Percentiles rank a stretch among this genome's conserved stretches.
phyloP scores from a whole-genome alignment of 176 grass and related monocot genomes.

The Saccharum officinarum region DNA sequence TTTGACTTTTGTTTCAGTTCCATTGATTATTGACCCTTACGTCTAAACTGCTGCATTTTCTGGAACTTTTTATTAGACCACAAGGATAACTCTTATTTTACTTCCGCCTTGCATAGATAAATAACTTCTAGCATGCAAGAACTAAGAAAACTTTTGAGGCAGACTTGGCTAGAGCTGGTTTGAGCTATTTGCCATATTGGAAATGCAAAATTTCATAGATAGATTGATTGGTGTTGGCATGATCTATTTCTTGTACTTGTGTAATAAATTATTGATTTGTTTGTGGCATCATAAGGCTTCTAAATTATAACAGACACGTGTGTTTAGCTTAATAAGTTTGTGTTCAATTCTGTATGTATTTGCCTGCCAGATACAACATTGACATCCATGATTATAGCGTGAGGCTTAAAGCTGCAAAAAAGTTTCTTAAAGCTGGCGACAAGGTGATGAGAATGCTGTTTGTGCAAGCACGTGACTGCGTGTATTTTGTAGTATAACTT shows the following conservation, averaged over 20 bases:
- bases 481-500: slow-evolving; percentile 8
- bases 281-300: neutral
- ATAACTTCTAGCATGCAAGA: neutral
- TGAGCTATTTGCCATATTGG: neutral
- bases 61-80: neutral
- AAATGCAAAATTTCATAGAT: neutral
- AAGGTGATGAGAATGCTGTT: slow-evolving; percentile 58
- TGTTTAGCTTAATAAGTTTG: neutral
- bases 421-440: slow-evolving; percentile 94
- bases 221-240: neutral
- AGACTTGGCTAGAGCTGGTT: neutral
- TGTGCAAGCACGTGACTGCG: neutral
- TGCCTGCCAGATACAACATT: slow-evolving; percentile 79
- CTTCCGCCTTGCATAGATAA: slow-evolving; percentile 6
- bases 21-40: neutral
- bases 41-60: neutral
- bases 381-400: slow-evolving; percentile 89
- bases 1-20: slow-evolving; percentile 3
- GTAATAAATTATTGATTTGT: slow-evolving; percentile 1
- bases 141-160: neutral
- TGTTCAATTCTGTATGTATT: slow-evolving; percentile 11
- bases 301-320: neutral
- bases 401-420: slow-evolving; percentile 75
- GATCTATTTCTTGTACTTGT: neutral
- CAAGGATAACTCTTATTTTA: slow-evolving; percentile 6